phyloP scores from a whole-genome alignment of 2,329 filamentous ascomycete species.

The Fusarium chuoi region DNA sequence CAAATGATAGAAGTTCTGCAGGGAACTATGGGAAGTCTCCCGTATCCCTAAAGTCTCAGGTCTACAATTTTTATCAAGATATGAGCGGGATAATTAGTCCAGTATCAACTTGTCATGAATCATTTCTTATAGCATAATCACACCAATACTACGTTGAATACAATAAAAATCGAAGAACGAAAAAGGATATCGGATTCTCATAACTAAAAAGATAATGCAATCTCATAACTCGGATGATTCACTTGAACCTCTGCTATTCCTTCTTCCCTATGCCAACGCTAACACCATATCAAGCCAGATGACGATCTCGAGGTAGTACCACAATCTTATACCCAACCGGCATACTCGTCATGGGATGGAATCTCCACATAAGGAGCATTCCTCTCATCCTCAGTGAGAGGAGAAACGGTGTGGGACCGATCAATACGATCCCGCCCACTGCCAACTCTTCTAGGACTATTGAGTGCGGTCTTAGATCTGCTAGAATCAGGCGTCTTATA shows the following conservation, averaged over 20 bases:
- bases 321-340: neutral
- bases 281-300: neutral
- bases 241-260: neutral
- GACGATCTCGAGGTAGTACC: neutral
- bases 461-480: neutral
- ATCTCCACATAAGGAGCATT: neutral
- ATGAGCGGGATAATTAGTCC: neutral
- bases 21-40: neutral
- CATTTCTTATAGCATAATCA: neutral
- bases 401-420: constrained; percentile 2
- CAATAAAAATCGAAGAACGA: neutral
- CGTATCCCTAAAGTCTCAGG: neutral
- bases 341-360: neutral
- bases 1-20: neutral
- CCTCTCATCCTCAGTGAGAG: constrained; percentile 9
- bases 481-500: neutral
- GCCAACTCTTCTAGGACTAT: neutral
- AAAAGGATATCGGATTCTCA: neutral
- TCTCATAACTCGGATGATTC: neutral
- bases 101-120: neutral
- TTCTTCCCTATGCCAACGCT: neutral
- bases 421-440: neutral
- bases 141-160: neutral
- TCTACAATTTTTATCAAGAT: neutral
- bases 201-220: neutral